Conservation (phyloP, 805 yeast species). For the Starmerella vaccinii region DNA sequence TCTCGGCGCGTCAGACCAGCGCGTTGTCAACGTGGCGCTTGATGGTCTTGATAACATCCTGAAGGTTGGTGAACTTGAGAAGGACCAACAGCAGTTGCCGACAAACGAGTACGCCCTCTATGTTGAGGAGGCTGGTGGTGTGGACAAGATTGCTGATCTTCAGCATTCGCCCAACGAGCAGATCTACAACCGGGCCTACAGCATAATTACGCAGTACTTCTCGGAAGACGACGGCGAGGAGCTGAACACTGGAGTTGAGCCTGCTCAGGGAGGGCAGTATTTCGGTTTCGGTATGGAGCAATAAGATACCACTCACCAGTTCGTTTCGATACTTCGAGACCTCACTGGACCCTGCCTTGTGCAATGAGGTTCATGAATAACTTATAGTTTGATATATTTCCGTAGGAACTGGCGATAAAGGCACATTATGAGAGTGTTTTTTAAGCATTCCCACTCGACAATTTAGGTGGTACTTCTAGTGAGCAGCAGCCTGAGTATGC, state of each 20-base stretch:
- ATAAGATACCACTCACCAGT: neutral
- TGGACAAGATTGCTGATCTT: conserved; percentile 89
- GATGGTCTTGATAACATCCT: conserved; percentile 91
- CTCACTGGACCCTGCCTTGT: neutral
- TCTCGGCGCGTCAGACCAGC: conserved; percentile 75
- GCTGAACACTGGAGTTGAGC: conserved; percentile 54
- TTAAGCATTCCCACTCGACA: no score
- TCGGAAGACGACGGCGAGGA: conserved; percentile 57
- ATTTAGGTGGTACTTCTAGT: no score
- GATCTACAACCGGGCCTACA: conserved; percentile 82
- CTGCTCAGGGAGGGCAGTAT: conserved; percentile 68
- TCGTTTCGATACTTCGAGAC: neutral
- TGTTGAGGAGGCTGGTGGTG: conserved; percentile 97
- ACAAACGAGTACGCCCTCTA: conserved; percentile 80
- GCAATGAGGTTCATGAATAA: neutral
- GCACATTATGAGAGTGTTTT: no score
- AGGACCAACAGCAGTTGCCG: conserved; percentile 57
- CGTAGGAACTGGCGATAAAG: no score
- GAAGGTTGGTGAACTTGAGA: conserved; percentile 88
- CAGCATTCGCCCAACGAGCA: conserved; percentile 87
- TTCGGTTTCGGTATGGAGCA: conserved; percentile 60
- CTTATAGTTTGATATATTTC: neutral
- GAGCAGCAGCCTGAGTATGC: no score
- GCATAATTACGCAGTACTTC: conserved; percentile 84
- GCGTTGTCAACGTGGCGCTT: conserved; percentile 85